Evolutionary conservation across 1,284 basidiomycete genomes (phyloP), one percentile per base, ranked within the genome.

Genomic region (Xanthoconium separans): DNA sequence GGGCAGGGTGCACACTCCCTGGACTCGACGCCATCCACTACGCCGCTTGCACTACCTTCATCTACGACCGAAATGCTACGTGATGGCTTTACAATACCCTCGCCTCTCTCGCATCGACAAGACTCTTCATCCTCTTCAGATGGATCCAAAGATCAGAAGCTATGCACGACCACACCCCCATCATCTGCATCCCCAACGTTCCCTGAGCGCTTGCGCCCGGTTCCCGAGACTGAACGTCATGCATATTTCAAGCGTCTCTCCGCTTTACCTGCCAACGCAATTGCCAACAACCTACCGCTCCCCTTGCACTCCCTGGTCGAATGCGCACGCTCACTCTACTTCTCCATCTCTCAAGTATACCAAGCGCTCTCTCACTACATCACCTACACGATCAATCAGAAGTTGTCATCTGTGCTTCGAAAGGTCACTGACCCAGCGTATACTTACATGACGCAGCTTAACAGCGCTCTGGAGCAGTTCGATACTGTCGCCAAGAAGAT

Each of bases 161-260:
- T 69, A 31, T 69, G 67, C 36, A 58, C 66, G 7, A 73, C 74
- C 31, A 77, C 77, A n/a, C 65, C 70, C 24, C 70, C 74, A 20
- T 56, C 73, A n/a, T 78, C 78, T 12, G 61, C 71, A 39, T 79
- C 78, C 1, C 76, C 79, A 20, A 73, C 76, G 2, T 67, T 71
- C 24, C 54, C 66, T 13, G 75, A 75, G 39, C 69, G 72, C 47
- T 70, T 75, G 1, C 74, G 77, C 4, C 80, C 81, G 40, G 79
- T 85, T 8, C 81, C 91, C 65, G 85, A 91, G 52, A 83, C 83
- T 24, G 93, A 95, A 67, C 84, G 93, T 31, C 92, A 95, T 69
- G 91, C 91, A 11, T 99, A 99, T 71, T 99, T 99, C 74, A 87
- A 90, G 30, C 85, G 95, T 18, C 76, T 96, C 16, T 88, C 87